Percentiles rank a stretch among this genome's conserved stretches.
Evolutionary conservation across 2,329 filamentous ascomycete genomes (phyloP).

Genomic region (Fusarium torreyae): DNA sequence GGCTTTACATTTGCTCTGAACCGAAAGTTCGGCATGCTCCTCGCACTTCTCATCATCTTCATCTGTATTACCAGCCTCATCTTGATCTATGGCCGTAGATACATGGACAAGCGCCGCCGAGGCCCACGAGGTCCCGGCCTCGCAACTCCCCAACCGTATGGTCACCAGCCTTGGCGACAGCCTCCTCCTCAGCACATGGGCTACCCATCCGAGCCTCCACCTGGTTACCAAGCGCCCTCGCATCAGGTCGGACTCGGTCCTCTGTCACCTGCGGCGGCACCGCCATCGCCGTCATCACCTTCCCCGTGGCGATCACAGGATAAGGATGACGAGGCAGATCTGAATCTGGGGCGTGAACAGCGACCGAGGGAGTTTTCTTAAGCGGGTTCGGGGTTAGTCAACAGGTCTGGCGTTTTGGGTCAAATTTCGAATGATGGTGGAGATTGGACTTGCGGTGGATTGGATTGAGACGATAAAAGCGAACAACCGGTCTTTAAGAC

Average conservation of each 20-base stretch:
- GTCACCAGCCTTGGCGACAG: conserved; percentile 52
- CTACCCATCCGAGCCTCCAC: conserved; percentile 51
- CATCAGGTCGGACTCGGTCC: conserved; percentile 51
- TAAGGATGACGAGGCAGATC: conserved; percentile 53
- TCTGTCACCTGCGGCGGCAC: conserved; percentile 45
- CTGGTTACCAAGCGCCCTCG: conserved; percentile 55
- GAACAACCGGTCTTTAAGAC: background rate
- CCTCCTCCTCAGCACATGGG: conserved; percentile 38
- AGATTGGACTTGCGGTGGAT: background rate
- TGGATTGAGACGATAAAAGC: background rate
- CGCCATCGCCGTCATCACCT: conserved; percentile 50
- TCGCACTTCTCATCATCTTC: conserved; percentile 64
- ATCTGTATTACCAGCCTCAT: conserved; percentile 59
- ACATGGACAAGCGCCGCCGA: conserved; percentile 45
- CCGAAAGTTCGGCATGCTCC: conserved; percentile 61
- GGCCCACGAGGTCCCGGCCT: conserved; percentile 37
- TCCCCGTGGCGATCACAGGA: conserved; percentile 49
- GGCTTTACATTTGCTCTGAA: conserved; percentile 72
- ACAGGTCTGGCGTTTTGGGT: conserved; percentile 42
- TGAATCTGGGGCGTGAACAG: conserved; percentile 52
- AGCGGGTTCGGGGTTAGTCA: conserved; percentile 2
- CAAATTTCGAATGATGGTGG: conserved; percentile 1
- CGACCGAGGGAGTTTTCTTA: conserved; percentile 55
- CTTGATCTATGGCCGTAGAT: conserved; percentile 53
- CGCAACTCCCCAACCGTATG: conserved; percentile 45